Base-by-base conservation (phyloP, 1,284 basidiomycete genomes). In the Hemileia vastatrix region DNA sequence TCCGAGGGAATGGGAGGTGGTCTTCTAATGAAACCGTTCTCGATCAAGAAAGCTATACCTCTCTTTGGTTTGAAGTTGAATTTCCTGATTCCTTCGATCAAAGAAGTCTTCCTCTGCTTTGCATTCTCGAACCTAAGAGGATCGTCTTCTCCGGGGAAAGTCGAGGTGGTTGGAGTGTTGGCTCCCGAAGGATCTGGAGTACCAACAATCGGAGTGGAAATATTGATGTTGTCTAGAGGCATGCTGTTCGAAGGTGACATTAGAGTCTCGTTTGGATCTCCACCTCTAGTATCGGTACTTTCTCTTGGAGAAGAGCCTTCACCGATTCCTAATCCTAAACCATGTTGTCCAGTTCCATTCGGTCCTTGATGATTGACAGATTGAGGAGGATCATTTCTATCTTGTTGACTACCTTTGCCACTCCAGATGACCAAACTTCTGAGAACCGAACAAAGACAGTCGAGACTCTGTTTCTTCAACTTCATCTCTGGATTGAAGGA, bases 21-120 rank as follows among this genome's bases (percentile, higher is more conserved):
- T 40, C 36, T 40, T 27, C 72, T 72, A 49, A 75, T 72, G 56
- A 75, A 75, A 53, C 71, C 73, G 49, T 75, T 68, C 65, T 70
- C 66, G 54, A 74, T 43, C 3, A 75, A 68, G 49, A 68, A 70
- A 24, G 71, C 69, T 50, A 75, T 74, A 2, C 74, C 74, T 8
- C 71, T 70, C 61, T 73, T 74, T 33, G 73, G 73, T 64, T 75
- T 75, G 65, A 70, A 71, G 71, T 75, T 76, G 69, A 76, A 76
- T 61, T 67, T 69, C 57, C 68, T 67, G 24, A 75, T 74, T 44
- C 68, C 73, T 54, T 75, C 73, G 63, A 76, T 63, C 4, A 76
- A 67, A 47, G 67, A 68, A 40, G 71, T n/a, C n/a, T n/a, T n/a
- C n/a, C n/a, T 72, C 49, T 69, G 68, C 66, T 75, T 75, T 58